Percentiles rank a stretch among this genome's conserved stretches.
These are phyloP conservation scores for Malassezia furfur DNA, from an alignment of 1,284 basidiomycete genomes.

Conservation along the genomic window DNA sequence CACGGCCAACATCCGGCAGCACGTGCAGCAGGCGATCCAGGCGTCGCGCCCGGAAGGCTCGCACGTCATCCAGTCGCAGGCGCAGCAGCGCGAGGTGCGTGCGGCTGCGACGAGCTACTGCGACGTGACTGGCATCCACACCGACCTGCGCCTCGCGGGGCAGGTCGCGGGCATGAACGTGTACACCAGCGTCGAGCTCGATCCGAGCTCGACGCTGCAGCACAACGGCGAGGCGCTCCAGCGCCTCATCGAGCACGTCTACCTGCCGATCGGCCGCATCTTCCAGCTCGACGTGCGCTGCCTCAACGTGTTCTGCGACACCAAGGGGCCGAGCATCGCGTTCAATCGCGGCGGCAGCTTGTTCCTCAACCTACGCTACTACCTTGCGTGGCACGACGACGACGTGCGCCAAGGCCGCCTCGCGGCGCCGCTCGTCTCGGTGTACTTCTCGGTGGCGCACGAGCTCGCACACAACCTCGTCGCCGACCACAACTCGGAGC, in stretches of 20 bases:
- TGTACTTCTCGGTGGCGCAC: conserved; percentile 85
- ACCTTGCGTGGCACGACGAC: conserved; percentile 72
- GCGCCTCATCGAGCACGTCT: conserved; percentile 42
- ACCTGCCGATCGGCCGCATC: conserved; percentile 45
- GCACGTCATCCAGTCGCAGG: conserved; percentile 43
- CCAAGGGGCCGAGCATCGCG: conserved; percentile 70
- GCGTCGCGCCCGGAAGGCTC: conserved; percentile 49
- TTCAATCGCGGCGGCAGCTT: conserved; percentile 85
- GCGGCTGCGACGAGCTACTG: conserved; percentile 49
- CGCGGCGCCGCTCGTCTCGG: conserved; percentile 66
- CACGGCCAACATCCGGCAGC: conserved; percentile 36
- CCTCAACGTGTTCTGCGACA: conserved; percentile 79
- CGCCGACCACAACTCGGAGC: conserved; percentile 57
- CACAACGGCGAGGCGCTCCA: conserved; percentile 40
- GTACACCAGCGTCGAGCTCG: conserved; percentile 41
- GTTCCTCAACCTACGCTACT: conserved; percentile 77
- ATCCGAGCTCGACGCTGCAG: conserved; percentile 34
- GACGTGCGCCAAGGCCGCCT: conserved; percentile 58
- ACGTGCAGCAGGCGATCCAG: conserved; percentile 46
- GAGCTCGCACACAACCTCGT: conserved; percentile 72
- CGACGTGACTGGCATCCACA: conserved; percentile 45
- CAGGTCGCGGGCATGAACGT: conserved; percentile 48
- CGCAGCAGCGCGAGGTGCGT: conserved; percentile 46
- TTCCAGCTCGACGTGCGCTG: conserved; percentile 54
- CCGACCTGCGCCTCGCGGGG: conserved; percentile 48